phyloP scores from a whole-genome alignment of 2,329 filamentous ascomycete species.

The Fusarium stilboides region DNA sequence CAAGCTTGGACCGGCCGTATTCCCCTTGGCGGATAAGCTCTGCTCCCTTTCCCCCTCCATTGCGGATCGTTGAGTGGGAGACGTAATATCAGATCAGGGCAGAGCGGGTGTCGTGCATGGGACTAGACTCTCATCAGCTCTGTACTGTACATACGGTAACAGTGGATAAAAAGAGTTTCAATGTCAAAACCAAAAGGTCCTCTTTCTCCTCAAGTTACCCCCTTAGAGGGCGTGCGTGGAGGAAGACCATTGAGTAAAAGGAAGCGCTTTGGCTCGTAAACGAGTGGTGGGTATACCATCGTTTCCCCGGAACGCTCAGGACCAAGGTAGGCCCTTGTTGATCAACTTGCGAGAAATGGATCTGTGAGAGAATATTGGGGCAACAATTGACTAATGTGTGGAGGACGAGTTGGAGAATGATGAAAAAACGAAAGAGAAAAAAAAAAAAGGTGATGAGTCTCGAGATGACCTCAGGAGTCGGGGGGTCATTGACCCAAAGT shows the following conservation, averaged over 20 bases:
- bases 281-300: conserved; percentile 19
- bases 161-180: conserved; percentile 37
- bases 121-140: conserved; percentile 23
- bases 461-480: conserved; percentile 17
- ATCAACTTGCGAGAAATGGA: conserved; percentile 27
- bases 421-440: conserved; percentile 10
- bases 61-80: conserved; percentile 21
- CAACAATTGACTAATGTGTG: conserved; percentile 11
- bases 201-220: conserved; percentile 9
- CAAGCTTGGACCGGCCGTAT: conserved; percentile 10
- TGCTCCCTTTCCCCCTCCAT: conserved; percentile 4
- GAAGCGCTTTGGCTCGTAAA: conserved; percentile 9
- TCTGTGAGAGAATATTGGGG: not conserved
- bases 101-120: conserved; percentile 30
- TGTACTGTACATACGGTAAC: conserved; percentile 6
- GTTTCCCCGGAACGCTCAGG: conserved; percentile 28
- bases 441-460: not conserved
- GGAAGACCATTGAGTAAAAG: not conserved
- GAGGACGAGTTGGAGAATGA: not conserved
- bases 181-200: conserved; percentile 30
- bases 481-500: conserved; percentile 37
- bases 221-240: conserved; percentile 31
- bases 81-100: conserved; percentile 46
- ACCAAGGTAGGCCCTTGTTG: conserved; percentile 27
- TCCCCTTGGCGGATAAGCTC: conserved; percentile 15